Base-by-base conservation (phyloP, 768 basidiomycete species). In the Sarcodon aspratus region DNA sequence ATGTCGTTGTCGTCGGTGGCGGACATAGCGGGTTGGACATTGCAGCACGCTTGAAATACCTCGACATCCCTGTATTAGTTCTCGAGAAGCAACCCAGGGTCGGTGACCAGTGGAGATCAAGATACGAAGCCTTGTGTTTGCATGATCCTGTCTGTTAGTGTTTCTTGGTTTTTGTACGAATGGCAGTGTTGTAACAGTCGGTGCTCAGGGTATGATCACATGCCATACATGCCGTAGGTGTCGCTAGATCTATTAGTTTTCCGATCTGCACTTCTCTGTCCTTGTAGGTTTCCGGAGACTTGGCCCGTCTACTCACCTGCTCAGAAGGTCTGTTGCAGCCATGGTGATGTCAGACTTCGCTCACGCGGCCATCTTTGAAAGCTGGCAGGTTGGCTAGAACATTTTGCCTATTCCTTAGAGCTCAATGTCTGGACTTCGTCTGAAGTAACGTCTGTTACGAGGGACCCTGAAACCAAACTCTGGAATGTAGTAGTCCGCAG, bases 371-470 rank as follows among this genome's bases (percentile, higher is more conserved):
- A 38, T 6, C 52, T 33, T 10, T 6, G 27, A 9, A 46, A 79
- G 75, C 68, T 85, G n/a, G 82, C 74, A 1, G 75, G 78, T 52
- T 85, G 79, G 76, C 62, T 84, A 12, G 82, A 85, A 57, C 65
- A 63, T 4, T 85, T 84, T 51, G 80, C 75, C 0, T 66, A 74
- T 4, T 58, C 69, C 3, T 66, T 82, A 33, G 82, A 84, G 48
- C 60, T 85, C 36, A 74, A 80, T 49, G 72, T 80, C 9, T 84
- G 80, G 83, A 77, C 73, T 0, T 73, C 76, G 0, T 66, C 76
- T 0, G 65, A 54, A 12, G 66, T 78, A 15, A 60, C 54, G n/a
- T 64, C 59, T 32, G 61, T 71, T 9, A 54, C 54, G 0, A 71
- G 71, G 61, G 55, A 72, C 54, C 61, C 65, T 11, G 52, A 55